Base-by-base conservation (phyloP, 805 yeast genomes). In the Lachancea dasiensis region DNA sequence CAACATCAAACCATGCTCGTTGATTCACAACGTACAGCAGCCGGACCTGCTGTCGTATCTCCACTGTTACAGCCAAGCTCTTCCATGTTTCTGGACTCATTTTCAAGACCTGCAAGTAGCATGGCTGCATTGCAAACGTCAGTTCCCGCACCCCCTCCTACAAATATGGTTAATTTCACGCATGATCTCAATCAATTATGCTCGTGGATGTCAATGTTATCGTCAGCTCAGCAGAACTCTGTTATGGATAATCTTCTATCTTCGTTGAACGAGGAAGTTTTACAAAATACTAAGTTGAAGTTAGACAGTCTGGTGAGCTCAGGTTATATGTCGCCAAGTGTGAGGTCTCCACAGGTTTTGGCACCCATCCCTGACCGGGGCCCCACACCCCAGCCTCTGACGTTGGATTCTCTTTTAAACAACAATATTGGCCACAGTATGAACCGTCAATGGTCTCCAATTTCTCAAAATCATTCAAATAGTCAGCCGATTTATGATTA, bases 241-340 rank as follows among this genome's bases (percentile, higher is more conserved):
- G 70, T 75, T 57, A 65, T 75, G 42, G 81, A 76, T 48, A 70
- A 73, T 51, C 58, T 77, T 54, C 62, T 78, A 41, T 61, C 68
- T 32, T 63, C 64, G 41, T 57, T 77, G 46, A 70, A 75, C 6
- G 69, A 72, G 39, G 81, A 77, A 45, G 69, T 72, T 11, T 55
- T 75, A 44, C 60, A 67, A 24, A 65, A 74, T 34, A 70, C 77
- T 39, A 71, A 68, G 51, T 51, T 69, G 21, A 70, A 68, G 46
- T 47, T 76, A 39, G 78, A 73, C 41, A 54, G 52, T 36, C 32
- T 53, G 34, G 46, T 50, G 15, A 49, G 48, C 29, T 49, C 50
- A 29, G 53, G 50, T 5, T 53, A 54, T 35, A 36, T 52, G 17
- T 47, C 56, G 1, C 40, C 57, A 22, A 49, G 49, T 16, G 47